These are phyloP conservation scores for Solanum habrochaites DNA, from an alignment of 257 asterid species.

Conservation along the genomic window DNA sequence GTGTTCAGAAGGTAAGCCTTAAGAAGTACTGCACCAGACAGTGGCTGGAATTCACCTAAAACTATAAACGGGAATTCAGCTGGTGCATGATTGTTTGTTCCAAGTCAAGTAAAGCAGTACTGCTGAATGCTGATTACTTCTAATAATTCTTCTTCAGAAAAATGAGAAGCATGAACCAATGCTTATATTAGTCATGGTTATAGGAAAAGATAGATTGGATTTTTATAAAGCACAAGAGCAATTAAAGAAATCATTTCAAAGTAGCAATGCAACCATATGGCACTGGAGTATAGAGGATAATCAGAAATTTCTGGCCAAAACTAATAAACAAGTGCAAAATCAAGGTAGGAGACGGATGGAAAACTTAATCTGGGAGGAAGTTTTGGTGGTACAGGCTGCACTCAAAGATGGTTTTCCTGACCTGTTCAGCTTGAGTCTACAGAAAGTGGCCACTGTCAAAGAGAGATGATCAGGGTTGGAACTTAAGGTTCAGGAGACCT, in stretches of 20 bases:
- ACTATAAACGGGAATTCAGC: not conserved
- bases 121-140: not conserved
- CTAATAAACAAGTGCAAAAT: not conserved
- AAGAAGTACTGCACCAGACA: not conserved
- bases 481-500: not conserved
- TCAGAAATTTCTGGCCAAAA: not conserved
- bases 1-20: not conserved
- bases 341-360: not conserved
- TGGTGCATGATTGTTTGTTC: not conserved
- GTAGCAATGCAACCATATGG: not conserved
- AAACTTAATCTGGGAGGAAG: not conserved
- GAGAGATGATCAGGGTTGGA: not conserved
- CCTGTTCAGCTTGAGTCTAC: not conserved
- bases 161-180: not conserved
- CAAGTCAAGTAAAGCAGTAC: not conserved
- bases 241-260: not conserved
- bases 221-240: not conserved
- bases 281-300: not conserved
- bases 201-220: not conserved
- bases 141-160: not conserved
- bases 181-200: not conserved
- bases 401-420: not conserved
- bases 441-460: not conserved
- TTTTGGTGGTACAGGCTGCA: not conserved
- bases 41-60: not conserved